These are phyloP conservation scores for Solanum hybrid DNA, from an alignment of 305 asterid species.

Conservation along the genomic window DNA sequence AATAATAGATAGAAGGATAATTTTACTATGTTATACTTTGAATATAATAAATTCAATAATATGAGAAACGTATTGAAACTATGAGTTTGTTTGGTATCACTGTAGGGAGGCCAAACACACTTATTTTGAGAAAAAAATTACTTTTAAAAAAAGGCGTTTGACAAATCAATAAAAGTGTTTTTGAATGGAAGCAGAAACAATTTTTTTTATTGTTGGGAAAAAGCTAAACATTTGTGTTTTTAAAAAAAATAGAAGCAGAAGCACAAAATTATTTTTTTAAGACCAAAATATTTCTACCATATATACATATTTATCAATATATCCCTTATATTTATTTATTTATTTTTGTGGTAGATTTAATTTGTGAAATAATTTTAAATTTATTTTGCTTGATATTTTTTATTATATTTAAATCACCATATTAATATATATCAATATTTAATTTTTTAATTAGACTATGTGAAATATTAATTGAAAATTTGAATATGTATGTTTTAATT, in stretches of 20 bases:
- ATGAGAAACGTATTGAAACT: not conserved
- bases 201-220: not conserved
- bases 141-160: not conserved
- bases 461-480: not conserved
- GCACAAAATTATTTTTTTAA: too few species aligned
- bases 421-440: too few species aligned
- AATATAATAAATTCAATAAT: too few species aligned
- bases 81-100: not conserved
- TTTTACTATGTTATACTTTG: not conserved
- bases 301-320: not conserved
- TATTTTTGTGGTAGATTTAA: not conserved
- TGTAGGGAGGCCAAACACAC: not conserved
- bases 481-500: too few species aligned
- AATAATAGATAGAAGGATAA: too few species aligned
- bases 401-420: not conserved
- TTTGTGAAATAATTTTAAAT: not conserved
- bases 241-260: accelerated
- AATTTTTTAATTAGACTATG: too few species aligned
- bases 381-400: not conserved
- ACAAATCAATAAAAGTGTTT: too few species aligned
- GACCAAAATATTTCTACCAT: too few species aligned
- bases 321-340: too few species aligned
- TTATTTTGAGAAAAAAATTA: not conserved
- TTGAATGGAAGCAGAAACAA: too few species aligned
- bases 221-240: too few species aligned